A percentile compares a stretch with the other conserved stretches of the same genome.
These are phyloP conservation scores for Trichosanthes cucumerina DNA, from an alignment of 306 rosid species.

Conservation along the genomic window DNA sequence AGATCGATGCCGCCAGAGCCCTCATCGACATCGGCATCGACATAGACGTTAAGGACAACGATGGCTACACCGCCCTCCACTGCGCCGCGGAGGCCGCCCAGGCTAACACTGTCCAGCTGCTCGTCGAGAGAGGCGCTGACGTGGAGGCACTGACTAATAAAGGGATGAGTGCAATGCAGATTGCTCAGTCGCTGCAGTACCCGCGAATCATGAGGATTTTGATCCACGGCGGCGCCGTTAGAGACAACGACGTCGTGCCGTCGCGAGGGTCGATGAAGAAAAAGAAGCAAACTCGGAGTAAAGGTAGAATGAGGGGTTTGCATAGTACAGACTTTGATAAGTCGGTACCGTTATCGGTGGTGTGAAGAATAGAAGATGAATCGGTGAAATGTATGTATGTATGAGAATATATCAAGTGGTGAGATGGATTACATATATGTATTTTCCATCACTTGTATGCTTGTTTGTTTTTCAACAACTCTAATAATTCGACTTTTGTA, in stretches of 20 bases:
- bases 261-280: slow-evolving; percentile 13
- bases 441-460: background rate
- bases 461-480: background rate
- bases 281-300: background rate
- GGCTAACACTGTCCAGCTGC: slow-evolving; percentile 41
- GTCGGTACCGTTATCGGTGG: background rate
- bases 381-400: too few species aligned
- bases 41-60: slow-evolving; percentile 53
- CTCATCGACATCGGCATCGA: slow-evolving; percentile 58
- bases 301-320: background rate
- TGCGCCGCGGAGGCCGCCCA: slow-evolving; percentile 67
- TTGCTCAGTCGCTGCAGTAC: slow-evolving; percentile 57
- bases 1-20: slow-evolving; percentile 26
- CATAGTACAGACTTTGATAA: background rate
- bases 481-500: background rate
- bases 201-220: slow-evolving; percentile 61
- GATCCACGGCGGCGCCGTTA: slow-evolving; percentile 36
- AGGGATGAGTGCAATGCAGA: slow-evolving; percentile 56
- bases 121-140: slow-evolving; percentile 69
- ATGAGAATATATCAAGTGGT: background rate
- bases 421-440: background rate
- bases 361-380: background rate
- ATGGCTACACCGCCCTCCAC: slow-evolving; percentile 77
- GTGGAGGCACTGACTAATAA: slow-evolving; percentile 56
- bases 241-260: slow-evolving; percentile 5